phyloP scores from a whole-genome alignment of 2,329 filamentous ascomycete species.

The Botryotinia convoluta region DNA sequence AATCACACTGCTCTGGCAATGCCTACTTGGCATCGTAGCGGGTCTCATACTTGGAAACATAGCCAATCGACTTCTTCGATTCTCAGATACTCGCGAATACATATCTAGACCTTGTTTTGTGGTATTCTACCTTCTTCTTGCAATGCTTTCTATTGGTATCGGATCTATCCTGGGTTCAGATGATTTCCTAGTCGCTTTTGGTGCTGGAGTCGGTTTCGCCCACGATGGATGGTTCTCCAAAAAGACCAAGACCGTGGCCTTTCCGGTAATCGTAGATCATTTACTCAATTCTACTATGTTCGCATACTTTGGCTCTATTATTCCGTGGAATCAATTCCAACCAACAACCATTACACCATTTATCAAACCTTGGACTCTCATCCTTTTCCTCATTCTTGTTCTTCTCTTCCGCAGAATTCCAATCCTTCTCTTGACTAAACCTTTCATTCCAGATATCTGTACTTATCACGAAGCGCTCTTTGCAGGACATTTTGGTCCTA shows the following conservation, averaged over 20 bases:
- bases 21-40: constrained; percentile 46
- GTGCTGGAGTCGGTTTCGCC: constrained; percentile 53
- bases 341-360: constrained; percentile 42
- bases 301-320: constrained; percentile 54
- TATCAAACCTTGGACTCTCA: constrained; percentile 42
- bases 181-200: constrained; percentile 56
- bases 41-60: constrained; percentile 48
- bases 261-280: constrained; percentile 52
- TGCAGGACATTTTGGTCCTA: constrained; percentile 55
- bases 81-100: constrained; percentile 45
- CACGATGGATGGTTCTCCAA: constrained; percentile 52
- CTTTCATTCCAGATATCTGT: constrained; percentile 47
- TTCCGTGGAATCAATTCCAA: constrained; percentile 49
- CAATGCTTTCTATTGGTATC: constrained; percentile 50
- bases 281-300: constrained; percentile 55
- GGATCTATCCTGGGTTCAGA: constrained; percentile 52
- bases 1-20: constrained; percentile 55
- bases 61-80: constrained; percentile 49
- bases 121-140: constrained; percentile 55
- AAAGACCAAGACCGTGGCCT: constrained; percentile 45
- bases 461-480: constrained; percentile 54
- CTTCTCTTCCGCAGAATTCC: constrained; percentile 52
- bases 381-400: constrained; percentile 48
- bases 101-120: constrained; percentile 50
- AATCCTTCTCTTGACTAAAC: constrained; percentile 48